Evolutionary conservation across 2,329 filamentous ascomycete species (phyloP).

Genomic region (Diaporthe aspalathi): DNA sequence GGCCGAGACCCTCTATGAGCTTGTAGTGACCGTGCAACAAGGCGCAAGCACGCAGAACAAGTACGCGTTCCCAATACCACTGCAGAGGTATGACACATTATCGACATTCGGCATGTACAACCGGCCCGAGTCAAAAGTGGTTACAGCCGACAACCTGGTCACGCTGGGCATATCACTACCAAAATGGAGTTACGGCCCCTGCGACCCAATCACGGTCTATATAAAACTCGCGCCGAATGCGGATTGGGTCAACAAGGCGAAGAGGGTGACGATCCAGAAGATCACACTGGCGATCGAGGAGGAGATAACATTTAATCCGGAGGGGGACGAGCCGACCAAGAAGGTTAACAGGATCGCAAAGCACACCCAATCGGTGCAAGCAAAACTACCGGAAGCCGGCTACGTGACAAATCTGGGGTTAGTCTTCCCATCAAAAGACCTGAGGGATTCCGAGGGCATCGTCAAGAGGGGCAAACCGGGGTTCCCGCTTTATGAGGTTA

Average conservation of each 20-base stretch:
- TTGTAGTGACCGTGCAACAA: slow-evolving; percentile 95
- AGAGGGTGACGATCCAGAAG: slow-evolving; percentile 91
- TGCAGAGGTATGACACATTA: slow-evolving; percentile 93
- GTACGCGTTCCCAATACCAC: slow-evolving; percentile 89
- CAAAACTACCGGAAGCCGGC: slow-evolving; percentile 88
- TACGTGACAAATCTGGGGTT: slow-evolving; percentile 94
- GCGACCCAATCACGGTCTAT: slow-evolving; percentile 95
- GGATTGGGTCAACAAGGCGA: slow-evolving; percentile 91
- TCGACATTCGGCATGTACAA: slow-evolving; percentile 99
- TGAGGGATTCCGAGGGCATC: slow-evolving; percentile 88
- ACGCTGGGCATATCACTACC: slow-evolving; percentile 92
- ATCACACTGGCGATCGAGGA: slow-evolving; percentile 96
- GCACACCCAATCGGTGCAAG: slow-evolving; percentile 82
- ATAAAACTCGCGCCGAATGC: slow-evolving; percentile 93
- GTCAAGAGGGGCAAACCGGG: slow-evolving; percentile 85
- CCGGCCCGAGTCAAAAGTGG: slow-evolving; percentile 87
- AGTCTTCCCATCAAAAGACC: slow-evolving; percentile 89
- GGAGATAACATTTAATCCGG: slow-evolving; percentile 98
- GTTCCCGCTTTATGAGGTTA: slow-evolving; percentile 89
- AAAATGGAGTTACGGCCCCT: slow-evolving; percentile 94
- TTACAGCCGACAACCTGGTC: slow-evolving; percentile 89
- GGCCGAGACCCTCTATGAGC: slow-evolving; percentile 97
- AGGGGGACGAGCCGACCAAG: slow-evolving; percentile 92
- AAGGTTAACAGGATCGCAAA: slow-evolving; percentile 90
- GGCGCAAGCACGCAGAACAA: slow-evolving; percentile 88